Evolutionary conservation across 2,329 filamentous ascomycete genomes (phyloP).

Genomic region (Alternaria sp.): DNA sequence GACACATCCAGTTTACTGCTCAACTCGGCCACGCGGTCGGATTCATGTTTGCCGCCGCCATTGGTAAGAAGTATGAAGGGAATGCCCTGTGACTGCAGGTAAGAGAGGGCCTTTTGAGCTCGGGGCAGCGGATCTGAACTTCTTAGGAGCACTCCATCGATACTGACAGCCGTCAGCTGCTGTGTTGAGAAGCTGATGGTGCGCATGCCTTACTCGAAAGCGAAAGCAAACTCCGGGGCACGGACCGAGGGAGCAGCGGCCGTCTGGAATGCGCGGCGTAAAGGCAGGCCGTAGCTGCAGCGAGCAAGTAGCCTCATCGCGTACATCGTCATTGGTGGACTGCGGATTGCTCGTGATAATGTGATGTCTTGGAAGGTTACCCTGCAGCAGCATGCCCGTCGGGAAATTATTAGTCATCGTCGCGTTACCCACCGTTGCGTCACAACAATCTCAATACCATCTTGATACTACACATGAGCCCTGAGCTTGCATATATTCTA

Average conservation of each 20-base stretch:
- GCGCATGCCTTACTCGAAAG: slow-evolving; percentile 59
- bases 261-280: slow-evolving; percentile 36
- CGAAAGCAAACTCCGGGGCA: slow-evolving; percentile 63
- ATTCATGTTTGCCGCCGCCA: slow-evolving; percentile 85
- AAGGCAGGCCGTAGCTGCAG: slow-evolving; percentile 9
- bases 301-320: slow-evolving; percentile 28
- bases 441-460: not conserved
- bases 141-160: slow-evolving; percentile 94
- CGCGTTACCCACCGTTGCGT: not conserved
- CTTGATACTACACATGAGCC: not conserved
- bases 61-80: slow-evolving; percentile 97
- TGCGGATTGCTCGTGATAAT: slow-evolving; percentile 1
- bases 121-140: slow-evolving; percentile 79
- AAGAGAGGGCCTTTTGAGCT: slow-evolving; percentile 74
- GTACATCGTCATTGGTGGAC: slow-evolving; percentile 9
- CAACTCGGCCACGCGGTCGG: slow-evolving; percentile 73
- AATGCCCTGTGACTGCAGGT: slow-evolving; percentile 75
- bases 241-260: slow-evolving; percentile 34
- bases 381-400: not conserved
- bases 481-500: not conserved
- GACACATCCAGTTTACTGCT: slow-evolving; percentile 68
- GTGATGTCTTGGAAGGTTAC: not conserved
- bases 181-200: slow-evolving; percentile 10
- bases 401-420: not conserved
- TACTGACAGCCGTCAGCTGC: slow-evolving; percentile 58